phyloP scores from a whole-genome alignment of 108 stramenopile genomes.

The Cyclotella cryptica region DNA sequence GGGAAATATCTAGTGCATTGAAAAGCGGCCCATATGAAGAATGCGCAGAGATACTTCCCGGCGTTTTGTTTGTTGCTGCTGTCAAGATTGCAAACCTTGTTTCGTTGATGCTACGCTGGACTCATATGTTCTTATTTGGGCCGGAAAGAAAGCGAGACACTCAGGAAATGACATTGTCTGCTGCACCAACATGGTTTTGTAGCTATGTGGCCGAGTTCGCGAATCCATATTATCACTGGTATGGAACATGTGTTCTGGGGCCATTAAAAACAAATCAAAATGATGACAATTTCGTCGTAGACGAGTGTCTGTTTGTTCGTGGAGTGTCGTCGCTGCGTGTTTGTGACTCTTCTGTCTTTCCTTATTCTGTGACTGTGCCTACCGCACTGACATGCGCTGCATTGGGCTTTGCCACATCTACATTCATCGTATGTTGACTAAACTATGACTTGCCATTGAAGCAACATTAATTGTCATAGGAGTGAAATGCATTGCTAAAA shows the following conservation, averaged over 20 bases:
- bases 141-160: not conserved
- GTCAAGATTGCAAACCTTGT: constrained; percentile 2
- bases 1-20: constrained; percentile 30
- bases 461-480: not conserved
- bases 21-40: constrained; percentile 11
- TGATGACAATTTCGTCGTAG: constrained; percentile 60
- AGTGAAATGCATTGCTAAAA: too few species aligned
- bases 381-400: constrained; percentile 79
- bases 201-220: constrained; percentile 60
- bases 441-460: too few species aligned
- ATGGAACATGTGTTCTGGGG: constrained; percentile 77
- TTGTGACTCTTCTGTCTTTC: constrained; percentile 83
- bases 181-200: constrained; percentile 37
- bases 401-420: constrained; percentile 61
- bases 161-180: not conserved
- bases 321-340: constrained; percentile 54
- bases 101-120: constrained; percentile 13
- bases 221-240: constrained; percentile 82
- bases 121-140: not conserved
- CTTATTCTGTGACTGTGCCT: constrained; percentile 60
- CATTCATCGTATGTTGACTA: not conserved
- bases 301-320: constrained; percentile 54
- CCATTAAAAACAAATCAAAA: constrained; percentile 21
- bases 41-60: constrained; percentile 44
- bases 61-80: constrained; percentile 2